Conservation (phyloP, 2,329 filamentous ascomycete species). For the Nigrospora sphaerica region DNA sequence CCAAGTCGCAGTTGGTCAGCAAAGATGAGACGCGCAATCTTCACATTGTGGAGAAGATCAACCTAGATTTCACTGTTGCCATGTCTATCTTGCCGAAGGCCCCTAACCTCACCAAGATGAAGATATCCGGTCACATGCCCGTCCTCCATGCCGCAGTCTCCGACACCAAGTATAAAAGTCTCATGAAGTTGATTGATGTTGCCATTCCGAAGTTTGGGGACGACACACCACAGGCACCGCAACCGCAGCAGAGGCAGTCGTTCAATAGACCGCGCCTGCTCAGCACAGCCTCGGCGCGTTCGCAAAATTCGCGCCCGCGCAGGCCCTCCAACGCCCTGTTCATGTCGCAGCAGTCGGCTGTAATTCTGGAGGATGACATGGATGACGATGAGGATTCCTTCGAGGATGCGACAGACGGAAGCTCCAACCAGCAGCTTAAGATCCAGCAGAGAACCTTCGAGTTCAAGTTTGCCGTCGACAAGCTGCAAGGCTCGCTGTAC, state of each 20-base stretch:
- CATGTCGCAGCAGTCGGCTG: constrained; percentile 62
- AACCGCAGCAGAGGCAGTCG: constrained; percentile 8
- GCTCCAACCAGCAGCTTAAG: constrained; percentile 52
- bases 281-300: constrained; percentile 39
- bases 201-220: constrained; percentile 78
- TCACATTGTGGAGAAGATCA: constrained; percentile 94
- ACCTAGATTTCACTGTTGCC: constrained; percentile 94
- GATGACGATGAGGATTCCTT: constrained; percentile 60
- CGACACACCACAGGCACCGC: constrained; percentile 24
- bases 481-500: constrained; percentile 86
- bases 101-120: constrained; percentile 84
- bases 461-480: constrained; percentile 93
- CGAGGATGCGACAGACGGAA: constrained; percentile 57
- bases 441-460: constrained; percentile 89
- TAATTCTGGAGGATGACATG: constrained; percentile 71
- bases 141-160: constrained; percentile 88
- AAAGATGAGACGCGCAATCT: constrained; percentile 63
- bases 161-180: constrained; percentile 90
- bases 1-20: constrained; percentile 70
- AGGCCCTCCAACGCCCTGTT: constrained; percentile 57
- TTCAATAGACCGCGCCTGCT: constrained; percentile 36
- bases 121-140: constrained; percentile 85
- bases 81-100: constrained; percentile 95
- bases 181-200: constrained; percentile 95
- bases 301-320: constrained; percentile 39